Percentiles rank a stretch among this genome's conserved stretches.
Evolutionary conservation across 371 early-diverging fungal species (phyloP).

Genomic region (Syncephalis fuscata): DNA sequence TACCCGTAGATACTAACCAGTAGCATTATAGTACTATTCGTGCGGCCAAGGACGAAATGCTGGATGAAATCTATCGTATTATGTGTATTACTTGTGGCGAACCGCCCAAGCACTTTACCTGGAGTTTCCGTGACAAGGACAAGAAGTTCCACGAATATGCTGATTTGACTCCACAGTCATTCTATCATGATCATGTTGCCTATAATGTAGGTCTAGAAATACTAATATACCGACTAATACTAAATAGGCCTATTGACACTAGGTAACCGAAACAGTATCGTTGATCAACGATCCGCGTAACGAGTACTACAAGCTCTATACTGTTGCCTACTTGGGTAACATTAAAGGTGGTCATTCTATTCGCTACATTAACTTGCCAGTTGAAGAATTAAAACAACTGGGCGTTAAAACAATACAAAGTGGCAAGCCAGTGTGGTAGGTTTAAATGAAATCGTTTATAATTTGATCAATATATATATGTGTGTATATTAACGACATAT

Average conservation of each 20-base stretch:
- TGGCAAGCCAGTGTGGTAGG: constrained; percentile 49
- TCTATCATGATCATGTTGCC: constrained; percentile 42
- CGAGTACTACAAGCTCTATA: constrained; percentile 33
- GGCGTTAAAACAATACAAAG: constrained; percentile 37
- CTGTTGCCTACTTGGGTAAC: constrained; percentile 60
- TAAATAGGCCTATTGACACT: constrained; percentile 4
- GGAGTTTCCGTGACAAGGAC: constrained; percentile 52
- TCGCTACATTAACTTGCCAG: constrained; percentile 45
- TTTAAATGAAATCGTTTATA: too few relatives aligned
- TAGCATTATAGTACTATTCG: constrained; percentile 8
- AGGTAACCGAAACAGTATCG: constrained; percentile 46
- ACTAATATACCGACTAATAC: background rate
- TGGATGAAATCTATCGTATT: constrained; percentile 55
- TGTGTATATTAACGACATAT: too few relatives aligned
- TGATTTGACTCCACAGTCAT: constrained; percentile 40
- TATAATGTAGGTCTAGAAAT: constrained; percentile 23
- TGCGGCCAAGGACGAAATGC: constrained; percentile 31
- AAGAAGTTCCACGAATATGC: constrained; percentile 34
- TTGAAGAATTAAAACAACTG: constrained; percentile 35
- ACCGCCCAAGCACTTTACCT: constrained; percentile 51
- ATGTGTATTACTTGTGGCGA: constrained; percentile 58
- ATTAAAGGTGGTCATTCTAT: constrained; percentile 45
- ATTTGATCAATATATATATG: too few relatives aligned
- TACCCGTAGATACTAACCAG: too few relatives aligned
- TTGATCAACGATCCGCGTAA: constrained; percentile 70